Conservation (phyloP, 176 grass and related monocot species). For the Juncus inflexus region DNA sequence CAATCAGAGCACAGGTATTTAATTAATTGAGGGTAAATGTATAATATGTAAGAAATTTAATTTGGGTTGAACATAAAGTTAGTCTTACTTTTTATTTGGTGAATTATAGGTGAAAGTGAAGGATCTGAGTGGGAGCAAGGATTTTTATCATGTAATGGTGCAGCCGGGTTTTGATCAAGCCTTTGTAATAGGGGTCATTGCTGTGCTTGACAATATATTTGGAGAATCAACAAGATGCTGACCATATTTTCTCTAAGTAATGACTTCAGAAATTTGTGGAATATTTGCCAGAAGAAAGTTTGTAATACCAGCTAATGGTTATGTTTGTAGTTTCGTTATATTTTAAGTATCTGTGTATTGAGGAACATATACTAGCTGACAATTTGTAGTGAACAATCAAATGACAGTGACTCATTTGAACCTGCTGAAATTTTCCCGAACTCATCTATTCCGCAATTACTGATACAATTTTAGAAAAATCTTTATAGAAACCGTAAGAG, state of each 20-base stretch:
- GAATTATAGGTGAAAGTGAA: constrained; percentile 24
- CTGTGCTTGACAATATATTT: constrained; percentile 82
- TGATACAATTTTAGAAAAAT: not conserved
- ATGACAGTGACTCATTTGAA: too few species aligned
- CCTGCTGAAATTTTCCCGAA: too few species aligned
- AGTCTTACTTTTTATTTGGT: not conserved
- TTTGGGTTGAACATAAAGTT: not conserved
- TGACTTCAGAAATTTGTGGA: too few species aligned
- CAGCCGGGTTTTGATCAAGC: constrained; percentile 76
- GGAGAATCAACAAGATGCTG: constrained; percentile 90
- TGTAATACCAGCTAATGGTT: too few species aligned
- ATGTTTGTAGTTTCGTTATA: too few species aligned
- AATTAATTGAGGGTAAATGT: constrained; percentile 2
- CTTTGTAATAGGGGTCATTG: constrained; percentile 75
- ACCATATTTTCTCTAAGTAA: not conserved
- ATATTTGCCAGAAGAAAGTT: too few species aligned
- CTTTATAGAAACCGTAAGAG: too few species aligned
- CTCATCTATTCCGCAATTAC: not conserved
- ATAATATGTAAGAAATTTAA: constrained; percentile 12
- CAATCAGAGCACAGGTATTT: constrained; percentile 60
- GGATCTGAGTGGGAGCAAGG: constrained; percentile 63
- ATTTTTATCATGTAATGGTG: constrained; percentile 71
- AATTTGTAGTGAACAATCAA: too few species aligned
- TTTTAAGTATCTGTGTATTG: too few species aligned
- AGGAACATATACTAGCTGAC: too few species aligned